Evolutionary conservation across 257 asterid genomes (phyloP).

Genomic region (Nicotiana undulata): DNA sequence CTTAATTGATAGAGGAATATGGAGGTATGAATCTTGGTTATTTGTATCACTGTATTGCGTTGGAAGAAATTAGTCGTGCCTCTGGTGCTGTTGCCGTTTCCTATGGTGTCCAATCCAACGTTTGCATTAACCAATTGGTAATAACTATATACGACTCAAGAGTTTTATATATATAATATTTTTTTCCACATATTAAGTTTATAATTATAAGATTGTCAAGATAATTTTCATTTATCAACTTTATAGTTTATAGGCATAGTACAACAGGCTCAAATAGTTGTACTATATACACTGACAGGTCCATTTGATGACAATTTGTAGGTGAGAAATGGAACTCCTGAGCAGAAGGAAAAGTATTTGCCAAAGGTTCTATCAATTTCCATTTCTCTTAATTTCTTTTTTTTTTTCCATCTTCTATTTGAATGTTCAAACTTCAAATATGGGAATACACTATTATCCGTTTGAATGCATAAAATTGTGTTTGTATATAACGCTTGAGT

Average conservation of each 20-base stretch:
- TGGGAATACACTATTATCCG: no score
- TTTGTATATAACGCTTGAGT: neutral
- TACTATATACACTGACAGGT: neutral
- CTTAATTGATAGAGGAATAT: slow-evolving; percentile 53
- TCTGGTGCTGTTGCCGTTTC: slow-evolving; percentile 98
- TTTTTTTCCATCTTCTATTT: neutral
- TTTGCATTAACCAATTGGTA: slow-evolving; percentile 93
- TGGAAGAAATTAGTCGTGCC: slow-evolving; percentile 98
- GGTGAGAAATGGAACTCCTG: slow-evolving; percentile 87
- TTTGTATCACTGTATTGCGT: slow-evolving; percentile 90
- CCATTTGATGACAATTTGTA: slow-evolving; percentile 17
- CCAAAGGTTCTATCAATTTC: slow-evolving; percentile 59
- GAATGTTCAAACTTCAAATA: no score
- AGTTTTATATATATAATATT: neutral
- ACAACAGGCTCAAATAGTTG: neutral
- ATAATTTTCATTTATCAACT: neutral
- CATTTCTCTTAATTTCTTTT: neutral
- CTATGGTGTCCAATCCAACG: slow-evolving; percentile 93
- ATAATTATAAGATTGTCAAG: neutral
- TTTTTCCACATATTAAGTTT: no score
- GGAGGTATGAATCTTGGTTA: slow-evolving; percentile 99
- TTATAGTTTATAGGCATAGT: neutral
- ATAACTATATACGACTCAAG: slow-evolving; percentile 7
- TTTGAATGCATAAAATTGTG: neutral
- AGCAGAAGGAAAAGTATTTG: slow-evolving; percentile 83